Evolutionary conservation across 306 rosid species (phyloP), one percentile per base, ranked within the genome.

Genomic region (Lupinus albus): DNA sequence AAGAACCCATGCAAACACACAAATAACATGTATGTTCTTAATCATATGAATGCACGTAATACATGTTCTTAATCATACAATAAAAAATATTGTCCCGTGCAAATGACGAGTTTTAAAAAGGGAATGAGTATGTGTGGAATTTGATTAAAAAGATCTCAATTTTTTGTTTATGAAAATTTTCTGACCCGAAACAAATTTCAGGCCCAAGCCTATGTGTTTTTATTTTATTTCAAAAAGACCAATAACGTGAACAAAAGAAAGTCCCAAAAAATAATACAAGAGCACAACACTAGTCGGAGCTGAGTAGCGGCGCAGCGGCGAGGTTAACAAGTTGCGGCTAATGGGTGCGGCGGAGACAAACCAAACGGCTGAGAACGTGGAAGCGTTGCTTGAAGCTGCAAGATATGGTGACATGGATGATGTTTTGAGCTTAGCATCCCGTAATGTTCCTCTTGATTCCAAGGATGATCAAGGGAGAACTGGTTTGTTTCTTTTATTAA

Each of bases 321-420:
- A 18, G 28, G 2, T 11, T 4, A 9, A 42, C 70, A 18, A 59
- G 55, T 11, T 21, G 30, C 30, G 6, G 39, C 33, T 25, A 55
- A 87, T 84, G 93, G 84, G 77, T 16, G 59, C 45, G 45, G 83
- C 56, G 42, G 86, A 54, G 76, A 64, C 70, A 25, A 72, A 36
- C 48, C 11, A 64, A 70, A 48, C 73, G 6, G 35, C 52, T 53
- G 82, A 87, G 45, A 71, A 70, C 5, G 61, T 85, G 2, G 96
- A 89, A 36, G 82, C 81, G 39, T 78, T 89, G 73, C 83, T 87
- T 47, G 88, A 91, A 95, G 87, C 96, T 45, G 96, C 95, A 45
- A 84, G 96, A 70, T 89, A 85, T 21, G 81, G 79, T 80, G 96
- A 86, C 70, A 51, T 87, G 14, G 83, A 89, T 12, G 95, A 87